These are phyloP conservation scores for Solanum ossicruentum DNA, from an alignment of 257 asterid species.

Conservation along the genomic window DNA sequence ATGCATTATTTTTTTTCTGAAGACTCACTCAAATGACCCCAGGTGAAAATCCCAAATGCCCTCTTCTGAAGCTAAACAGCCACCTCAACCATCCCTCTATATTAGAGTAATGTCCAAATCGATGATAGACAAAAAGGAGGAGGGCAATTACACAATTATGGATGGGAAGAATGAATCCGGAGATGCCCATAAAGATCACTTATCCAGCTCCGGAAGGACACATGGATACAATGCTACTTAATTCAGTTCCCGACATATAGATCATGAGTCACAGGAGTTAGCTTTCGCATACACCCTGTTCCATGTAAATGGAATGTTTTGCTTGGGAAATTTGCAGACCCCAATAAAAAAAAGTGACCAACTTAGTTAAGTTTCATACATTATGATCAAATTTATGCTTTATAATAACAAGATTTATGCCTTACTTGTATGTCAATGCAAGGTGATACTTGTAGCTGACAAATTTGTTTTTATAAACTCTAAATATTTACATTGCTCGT, in stretches of 20 bases:
- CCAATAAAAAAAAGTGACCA: not conserved
- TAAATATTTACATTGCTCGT: too few species aligned
- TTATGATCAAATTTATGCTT: too few species aligned
- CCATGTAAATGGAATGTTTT: not conserved
- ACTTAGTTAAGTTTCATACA: not conserved
- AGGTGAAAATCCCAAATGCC: too few species aligned
- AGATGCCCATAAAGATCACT: not conserved
- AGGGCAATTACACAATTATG: not conserved
- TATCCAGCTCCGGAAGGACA: not conserved
- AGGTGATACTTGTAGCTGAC: too few species aligned
- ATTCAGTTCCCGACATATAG: not conserved
- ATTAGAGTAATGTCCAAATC: not conserved
- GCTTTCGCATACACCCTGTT: not conserved
- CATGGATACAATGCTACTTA: not conserved
- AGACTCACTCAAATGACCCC: too few species aligned
- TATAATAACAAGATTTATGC: too few species aligned
- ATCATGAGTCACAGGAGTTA: not conserved
- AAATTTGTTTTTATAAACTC: too few species aligned
- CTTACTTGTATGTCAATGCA: too few species aligned
- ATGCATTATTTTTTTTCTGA: too few species aligned
- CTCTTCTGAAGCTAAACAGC: too few species aligned
- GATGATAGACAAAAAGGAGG: too few species aligned
- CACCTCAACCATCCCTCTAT: too few species aligned
- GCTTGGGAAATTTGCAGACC: constrained; percentile 4
- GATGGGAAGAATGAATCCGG: not conserved